phyloP scores from a whole-genome alignment of 306 rosid species.

The Biancaea sappan region DNA sequence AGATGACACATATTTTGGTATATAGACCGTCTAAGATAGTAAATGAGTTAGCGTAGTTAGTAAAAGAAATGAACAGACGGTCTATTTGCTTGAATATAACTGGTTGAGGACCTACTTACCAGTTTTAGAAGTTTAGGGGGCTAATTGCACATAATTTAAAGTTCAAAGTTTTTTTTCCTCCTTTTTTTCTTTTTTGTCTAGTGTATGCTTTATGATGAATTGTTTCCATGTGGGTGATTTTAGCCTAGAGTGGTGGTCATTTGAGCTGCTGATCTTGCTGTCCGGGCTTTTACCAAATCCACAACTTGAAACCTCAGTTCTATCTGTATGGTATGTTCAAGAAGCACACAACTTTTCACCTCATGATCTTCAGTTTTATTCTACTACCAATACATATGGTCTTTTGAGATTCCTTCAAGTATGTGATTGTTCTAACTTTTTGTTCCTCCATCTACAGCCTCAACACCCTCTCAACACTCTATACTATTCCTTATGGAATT shows the following conservation, averaged over 20 bases:
- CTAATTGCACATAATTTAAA: no score
- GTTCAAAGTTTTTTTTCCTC: no score
- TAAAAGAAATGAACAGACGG: no score
- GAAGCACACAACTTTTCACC: neutral
- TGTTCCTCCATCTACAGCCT: constrained; percentile 37
- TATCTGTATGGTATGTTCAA: constrained; percentile 53
- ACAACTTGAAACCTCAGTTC: constrained; percentile 59
- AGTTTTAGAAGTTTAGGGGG: no score
- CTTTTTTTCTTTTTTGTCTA: no score
- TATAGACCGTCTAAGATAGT: no score
- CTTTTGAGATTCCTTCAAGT: neutral
- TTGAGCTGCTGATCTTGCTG: neutral
- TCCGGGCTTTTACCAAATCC: constrained; percentile 50
- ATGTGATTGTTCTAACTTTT: neutral
- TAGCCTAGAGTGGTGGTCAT: constrained; percentile 61
- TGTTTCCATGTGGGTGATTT: neutral
- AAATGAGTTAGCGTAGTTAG: no score
- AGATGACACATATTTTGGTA: no score
- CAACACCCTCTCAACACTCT: constrained; percentile 42
- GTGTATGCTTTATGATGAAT: neutral
- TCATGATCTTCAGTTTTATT: neutral
- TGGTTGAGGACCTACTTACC: no score
- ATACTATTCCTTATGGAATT: constrained; percentile 51
- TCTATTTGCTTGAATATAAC: no score
- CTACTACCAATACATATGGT: no score